Evolutionary conservation across 768 basidiomycete species (phyloP).

Genomic region (Termitomyces sp.): DNA sequence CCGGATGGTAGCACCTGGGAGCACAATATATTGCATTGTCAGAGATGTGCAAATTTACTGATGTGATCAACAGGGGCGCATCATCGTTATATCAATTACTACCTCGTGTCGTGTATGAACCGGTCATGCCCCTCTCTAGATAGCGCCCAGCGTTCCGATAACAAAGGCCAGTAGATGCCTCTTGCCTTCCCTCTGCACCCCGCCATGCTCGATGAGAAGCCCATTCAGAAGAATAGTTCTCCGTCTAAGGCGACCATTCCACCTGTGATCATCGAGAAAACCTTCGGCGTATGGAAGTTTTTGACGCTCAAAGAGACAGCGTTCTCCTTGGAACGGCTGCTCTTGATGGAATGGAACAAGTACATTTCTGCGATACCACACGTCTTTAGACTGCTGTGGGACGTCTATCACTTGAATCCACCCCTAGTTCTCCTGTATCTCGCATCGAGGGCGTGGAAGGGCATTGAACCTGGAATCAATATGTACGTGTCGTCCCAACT

Average conservation of each 20-base stretch:
- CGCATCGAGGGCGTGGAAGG: slow-evolving; percentile 13
- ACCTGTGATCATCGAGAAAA: slow-evolving; percentile 1
- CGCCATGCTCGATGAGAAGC: neutral
- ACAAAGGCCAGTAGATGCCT: neutral
- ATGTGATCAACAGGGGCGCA: too few relatives aligned
- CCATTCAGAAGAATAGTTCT: neutral
- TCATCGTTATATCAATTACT: neutral
- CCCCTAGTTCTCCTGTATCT: slow-evolving; percentile 14
- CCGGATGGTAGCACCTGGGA: too few relatives aligned
- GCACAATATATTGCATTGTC: too few relatives aligned
- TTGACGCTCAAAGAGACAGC: slow-evolving; percentile 11
- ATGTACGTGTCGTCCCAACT: slow-evolving; percentile 17
- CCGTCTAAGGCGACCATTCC: neutral
- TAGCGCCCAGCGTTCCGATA: neutral
- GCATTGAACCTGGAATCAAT: slow-evolving; percentile 15
- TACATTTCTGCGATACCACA: slow-evolving; percentile 10
- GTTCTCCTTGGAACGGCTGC: slow-evolving; percentile 3
- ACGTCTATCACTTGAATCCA: slow-evolving; percentile 14
- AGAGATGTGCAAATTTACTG: too few relatives aligned
- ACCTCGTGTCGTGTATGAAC: too few relatives aligned
- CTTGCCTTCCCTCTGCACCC: neutral
- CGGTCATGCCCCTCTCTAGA: neutral
- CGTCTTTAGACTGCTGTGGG: slow-evolving; percentile 8
- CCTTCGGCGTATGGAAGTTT: slow-evolving; percentile 15
- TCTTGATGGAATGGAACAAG: slow-evolving; percentile 13